Evolutionary conservation across 1,139 yeast species (phyloP).

Genomic region (Candida dubliniensis): DNA sequence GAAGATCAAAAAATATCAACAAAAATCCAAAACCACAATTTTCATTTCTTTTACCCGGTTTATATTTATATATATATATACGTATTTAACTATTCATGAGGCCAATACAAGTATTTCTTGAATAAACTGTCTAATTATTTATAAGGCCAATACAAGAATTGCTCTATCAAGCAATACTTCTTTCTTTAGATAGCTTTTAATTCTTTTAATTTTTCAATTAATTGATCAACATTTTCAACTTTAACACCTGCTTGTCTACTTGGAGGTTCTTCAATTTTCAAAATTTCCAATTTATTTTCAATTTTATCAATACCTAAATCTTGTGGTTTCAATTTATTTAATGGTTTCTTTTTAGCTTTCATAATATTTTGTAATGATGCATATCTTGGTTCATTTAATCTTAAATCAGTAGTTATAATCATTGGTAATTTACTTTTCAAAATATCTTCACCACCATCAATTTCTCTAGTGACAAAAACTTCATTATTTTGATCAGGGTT

Average conservation of each 20-base stretch:
- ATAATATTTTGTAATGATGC: constrained; percentile 92
- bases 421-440: constrained; percentile 77
- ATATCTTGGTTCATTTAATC: constrained; percentile 92
- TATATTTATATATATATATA: too few species aligned
- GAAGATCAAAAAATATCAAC: too few species aligned
- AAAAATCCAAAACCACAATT: too few species aligned
- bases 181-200: constrained; percentile 47
- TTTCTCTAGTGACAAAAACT: constrained; percentile 82
- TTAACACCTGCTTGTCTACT: constrained; percentile 77
- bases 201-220: constrained; percentile 76
- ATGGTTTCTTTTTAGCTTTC: constrained; percentile 98
- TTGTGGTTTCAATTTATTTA: constrained; percentile 65
- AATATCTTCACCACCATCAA: constrained; percentile 93
- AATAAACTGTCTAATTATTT: too few species aligned
- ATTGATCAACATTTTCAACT: constrained; percentile 79
- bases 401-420: constrained; percentile 86
- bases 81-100: too few species aligned
- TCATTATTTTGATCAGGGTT: constrained; percentile 38
- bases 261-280: constrained; percentile 84
- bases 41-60: too few species aligned
- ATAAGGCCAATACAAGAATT: not conserved
- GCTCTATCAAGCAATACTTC: not conserved
- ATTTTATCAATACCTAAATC: constrained; percentile 67
- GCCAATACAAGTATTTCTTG: too few species aligned
- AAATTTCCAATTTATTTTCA: constrained; percentile 61